Base-by-base conservation (phyloP, 2,329 filamentous ascomycete species). In the Pyrenophora seminiperda region DNA sequence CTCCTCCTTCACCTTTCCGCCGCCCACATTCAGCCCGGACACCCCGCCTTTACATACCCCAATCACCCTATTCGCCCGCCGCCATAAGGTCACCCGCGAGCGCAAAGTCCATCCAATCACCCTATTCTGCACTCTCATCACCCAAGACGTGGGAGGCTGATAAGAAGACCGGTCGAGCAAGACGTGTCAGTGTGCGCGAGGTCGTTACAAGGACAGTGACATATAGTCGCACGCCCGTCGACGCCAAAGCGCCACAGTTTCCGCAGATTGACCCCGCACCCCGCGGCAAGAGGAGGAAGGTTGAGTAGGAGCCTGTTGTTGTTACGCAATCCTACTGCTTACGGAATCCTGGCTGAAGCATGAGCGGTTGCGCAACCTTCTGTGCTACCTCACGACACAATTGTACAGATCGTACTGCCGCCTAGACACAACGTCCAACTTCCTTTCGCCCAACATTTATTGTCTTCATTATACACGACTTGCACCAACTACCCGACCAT, bases 201-300 rank as follows among this genome's bases (percentile, higher is more conserved):
- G 91, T 97, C 4, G 89, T 97, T 44, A 97, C 92, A n/a, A 83
- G 91, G 62, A 97, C 91, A 13, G 90, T 96, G 52, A 96, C 90
- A 32, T 96, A 95, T 75, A 96, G 90, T 65, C 76, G 79, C 44
- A 69, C 81, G 68, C 73, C 76, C 30, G 58, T 73, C 45, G 69
- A 74, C 39, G 68, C 63, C 43, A 66, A 68, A 50, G 66, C 68
- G 43, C 68, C 70, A 31, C 62, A 85, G 54, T 72, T 71, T 54
- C 68, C 69, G n/a, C 81, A 87, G 59, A 90, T 97, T 77, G 89
- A 91, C 59, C 90, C 92, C 18, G 91, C 92, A 30, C 93, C 91
- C 6, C 92, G 92, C 73, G 92, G 92, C 58, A 97, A 97, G 82
- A 85, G 91, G 77, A 87, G 92, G 77, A 95, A 90, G 79, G 75